phyloP scores from a whole-genome alignment of 768 basidiomycete species.

The Boletus reticulatus region DNA sequence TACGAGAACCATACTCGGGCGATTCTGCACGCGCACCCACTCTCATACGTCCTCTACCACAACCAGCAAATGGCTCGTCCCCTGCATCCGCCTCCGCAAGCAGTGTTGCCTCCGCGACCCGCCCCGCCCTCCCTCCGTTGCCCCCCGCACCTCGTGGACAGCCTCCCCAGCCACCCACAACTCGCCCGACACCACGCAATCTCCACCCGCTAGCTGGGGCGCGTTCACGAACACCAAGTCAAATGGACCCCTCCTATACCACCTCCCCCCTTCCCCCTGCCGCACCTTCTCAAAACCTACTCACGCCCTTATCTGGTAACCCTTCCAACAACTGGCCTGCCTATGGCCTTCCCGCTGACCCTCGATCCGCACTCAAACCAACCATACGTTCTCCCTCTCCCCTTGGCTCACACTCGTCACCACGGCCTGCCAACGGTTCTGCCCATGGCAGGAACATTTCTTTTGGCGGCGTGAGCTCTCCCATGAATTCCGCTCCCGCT shows the following conservation, averaged over 20 bases:
- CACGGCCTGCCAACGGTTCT: slow-evolving; percentile 42
- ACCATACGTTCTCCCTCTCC: slow-evolving; percentile 38
- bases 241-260: slow-evolving; percentile 49
- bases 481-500: slow-evolving; percentile 32
- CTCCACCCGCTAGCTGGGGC: slow-evolving; percentile 36
- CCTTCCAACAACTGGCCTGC: slow-evolving; percentile 41
- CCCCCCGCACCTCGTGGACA: slow-evolving; percentile 69
- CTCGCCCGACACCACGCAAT: slow-evolving; percentile 32
- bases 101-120: slow-evolving; percentile 28
- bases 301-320: slow-evolving; percentile 37
- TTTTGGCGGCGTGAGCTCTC: slow-evolving; percentile 41
- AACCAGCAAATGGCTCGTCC: slow-evolving; percentile 19
- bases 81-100: slow-evolving; percentile 29
- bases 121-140: slow-evolving; percentile 59
- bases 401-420: slow-evolving; percentile 22
- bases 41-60: slow-evolving; percentile 31
- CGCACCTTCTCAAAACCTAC: slow-evolving; percentile 31
- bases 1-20: slow-evolving; percentile 55
- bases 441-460: slow-evolving; percentile 57
- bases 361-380: slow-evolving; percentile 45
- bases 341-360: slow-evolving; percentile 60
- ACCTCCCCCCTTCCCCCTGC: slow-evolving; percentile 41
- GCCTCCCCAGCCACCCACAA: slow-evolving; percentile 48
- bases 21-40: slow-evolving; percentile 48
- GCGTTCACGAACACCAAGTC: slow-evolving; percentile 53